phyloP scores from a whole-genome alignment of 768 basidiomycete genomes.

The Paxillus involutus region DNA sequence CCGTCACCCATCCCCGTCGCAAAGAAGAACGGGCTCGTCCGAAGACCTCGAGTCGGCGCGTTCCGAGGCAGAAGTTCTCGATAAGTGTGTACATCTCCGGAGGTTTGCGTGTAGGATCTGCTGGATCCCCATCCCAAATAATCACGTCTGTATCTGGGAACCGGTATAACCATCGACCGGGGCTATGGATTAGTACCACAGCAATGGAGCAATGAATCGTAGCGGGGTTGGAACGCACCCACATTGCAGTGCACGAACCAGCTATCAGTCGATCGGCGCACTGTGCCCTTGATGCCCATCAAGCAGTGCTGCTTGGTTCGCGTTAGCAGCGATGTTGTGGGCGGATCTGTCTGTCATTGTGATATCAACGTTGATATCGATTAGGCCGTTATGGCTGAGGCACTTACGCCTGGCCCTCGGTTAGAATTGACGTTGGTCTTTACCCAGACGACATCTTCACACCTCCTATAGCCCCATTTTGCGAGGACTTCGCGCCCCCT shows the following conservation, averaged over 20 bases:
- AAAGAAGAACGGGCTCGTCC: conserved; percentile 66
- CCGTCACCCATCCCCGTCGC: conserved; percentile 92
- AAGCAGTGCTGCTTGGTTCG: conserved; percentile 95
- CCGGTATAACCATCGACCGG: conserved; percentile 7
- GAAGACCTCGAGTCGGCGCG: conserved; percentile 88
- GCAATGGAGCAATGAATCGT: not conserved
- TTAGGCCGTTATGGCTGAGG: not conserved
- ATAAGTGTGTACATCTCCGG: conserved; percentile 95
- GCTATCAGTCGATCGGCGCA: conserved; percentile 89
- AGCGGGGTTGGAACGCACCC: conserved; percentile 48
- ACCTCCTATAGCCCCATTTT: conserved; percentile 92
- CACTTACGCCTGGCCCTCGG: conserved; percentile 71
- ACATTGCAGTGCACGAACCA: conserved; percentile 99
- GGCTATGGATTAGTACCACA: conserved; percentile 3
- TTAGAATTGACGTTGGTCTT: conserved; percentile 81
- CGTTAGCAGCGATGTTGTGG: conserved; percentile 82
- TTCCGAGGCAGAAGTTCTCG: conserved; percentile 96
- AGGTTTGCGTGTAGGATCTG: conserved; percentile 84
- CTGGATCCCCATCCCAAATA: conserved; percentile 90
- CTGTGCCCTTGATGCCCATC: conserved; percentile 96
- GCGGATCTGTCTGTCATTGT: conserved; percentile 67
- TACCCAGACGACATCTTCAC: conserved; percentile 99
- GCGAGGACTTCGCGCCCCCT: conserved; percentile 87
- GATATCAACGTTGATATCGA: conserved; percentile 1
- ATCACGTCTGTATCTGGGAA: conserved; percentile 90